A percentile compares a stretch with the other conserved stretches of the same genome.
phyloP scores from a whole-genome alignment of 1,284 basidiomycete species.

The Ceratobasidium sp. region DNA sequence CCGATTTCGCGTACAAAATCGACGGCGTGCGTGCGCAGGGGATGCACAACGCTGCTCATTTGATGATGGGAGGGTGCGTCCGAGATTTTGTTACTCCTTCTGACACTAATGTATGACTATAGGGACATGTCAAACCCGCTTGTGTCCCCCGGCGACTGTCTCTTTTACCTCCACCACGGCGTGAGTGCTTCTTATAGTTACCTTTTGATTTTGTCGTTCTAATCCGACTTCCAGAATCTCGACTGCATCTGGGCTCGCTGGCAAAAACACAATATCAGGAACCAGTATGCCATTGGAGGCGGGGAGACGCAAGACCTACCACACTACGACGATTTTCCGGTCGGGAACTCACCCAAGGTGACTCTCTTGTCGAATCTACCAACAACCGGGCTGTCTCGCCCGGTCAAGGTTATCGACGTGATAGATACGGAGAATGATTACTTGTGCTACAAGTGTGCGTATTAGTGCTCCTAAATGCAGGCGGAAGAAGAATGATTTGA shows the following conservation, averaged over 20 bases:
- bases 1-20: conserved; percentile 44
- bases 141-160: conserved; percentile 39
- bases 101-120: not conserved
- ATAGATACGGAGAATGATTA: conserved; percentile 20
- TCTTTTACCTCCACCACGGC: conserved; percentile 25
- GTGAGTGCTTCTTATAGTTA: not conserved
- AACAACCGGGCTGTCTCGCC: not conserved
- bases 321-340: conserved; percentile 37
- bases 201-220: not conserved
- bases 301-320: conserved; percentile 31
- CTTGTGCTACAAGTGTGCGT: conserved; percentile 44
- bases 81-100: too few relatives aligned
- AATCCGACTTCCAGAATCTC: conserved; percentile 12
- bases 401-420: conserved; percentile 18
- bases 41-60: conserved; percentile 46
- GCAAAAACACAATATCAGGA: conserved; percentile 16
- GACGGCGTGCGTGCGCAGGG: conserved; percentile 46
- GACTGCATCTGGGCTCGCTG: conserved; percentile 46
- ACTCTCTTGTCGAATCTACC: not conserved
- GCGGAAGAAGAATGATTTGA: too few relatives aligned
- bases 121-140: conserved; percentile 38
- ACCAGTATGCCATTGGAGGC: conserved; percentile 30
- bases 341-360: conserved; percentile 11
- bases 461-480: not conserved
- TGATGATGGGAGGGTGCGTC: conserved; percentile 43